These are phyloP conservation scores for Suillus clintonianus DNA, from an alignment of 768 basidiomycete genomes.

Conservation along the genomic window DNA sequence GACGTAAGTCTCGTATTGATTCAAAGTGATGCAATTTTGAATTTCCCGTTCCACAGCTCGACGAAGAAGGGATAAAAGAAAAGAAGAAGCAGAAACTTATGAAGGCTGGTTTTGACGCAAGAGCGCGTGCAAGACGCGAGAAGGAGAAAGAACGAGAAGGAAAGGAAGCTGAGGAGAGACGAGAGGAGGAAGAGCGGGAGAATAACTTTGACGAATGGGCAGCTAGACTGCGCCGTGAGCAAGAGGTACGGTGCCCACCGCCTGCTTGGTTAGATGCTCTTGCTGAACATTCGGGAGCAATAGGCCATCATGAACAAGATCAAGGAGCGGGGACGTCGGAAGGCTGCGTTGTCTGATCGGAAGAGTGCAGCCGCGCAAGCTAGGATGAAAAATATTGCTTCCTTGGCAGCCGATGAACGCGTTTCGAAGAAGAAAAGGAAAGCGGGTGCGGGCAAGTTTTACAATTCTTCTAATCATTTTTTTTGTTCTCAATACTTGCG, in stretches of 20 bases:
- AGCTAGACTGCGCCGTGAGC: conserved; percentile 68
- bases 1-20: conserved; percentile 53
- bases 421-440: conserved; percentile 85
- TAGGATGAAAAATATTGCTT: conserved; percentile 94
- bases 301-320: conserved; percentile 82
- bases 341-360: conserved; percentile 82
- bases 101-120: conserved; percentile 93
- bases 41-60: conserved; percentile 49
- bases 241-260: conserved; percentile 58
- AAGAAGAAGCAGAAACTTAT: conserved; percentile 91
- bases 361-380: conserved; percentile 96
- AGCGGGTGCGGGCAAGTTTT: conserved; percentile 66
- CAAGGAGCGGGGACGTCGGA: conserved; percentile 77
- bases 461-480: background rate
- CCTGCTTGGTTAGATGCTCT: background rate
- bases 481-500: conserved; percentile 7
- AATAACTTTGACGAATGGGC: conserved; percentile 77
- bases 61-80: conserved; percentile 91
- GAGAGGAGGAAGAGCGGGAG: conserved; percentile 75
- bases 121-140: conserved; percentile 79
- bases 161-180: conserved; percentile 54
- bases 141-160: conserved; percentile 85
- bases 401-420: conserved; percentile 84
- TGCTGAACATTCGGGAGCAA: background rate
- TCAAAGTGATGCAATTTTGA: background rate